Percentiles rank a stretch among this genome's conserved stretches.
phyloP scores from a whole-genome alignment of 148 eudicot species.

The Arbutus unedo region DNA sequence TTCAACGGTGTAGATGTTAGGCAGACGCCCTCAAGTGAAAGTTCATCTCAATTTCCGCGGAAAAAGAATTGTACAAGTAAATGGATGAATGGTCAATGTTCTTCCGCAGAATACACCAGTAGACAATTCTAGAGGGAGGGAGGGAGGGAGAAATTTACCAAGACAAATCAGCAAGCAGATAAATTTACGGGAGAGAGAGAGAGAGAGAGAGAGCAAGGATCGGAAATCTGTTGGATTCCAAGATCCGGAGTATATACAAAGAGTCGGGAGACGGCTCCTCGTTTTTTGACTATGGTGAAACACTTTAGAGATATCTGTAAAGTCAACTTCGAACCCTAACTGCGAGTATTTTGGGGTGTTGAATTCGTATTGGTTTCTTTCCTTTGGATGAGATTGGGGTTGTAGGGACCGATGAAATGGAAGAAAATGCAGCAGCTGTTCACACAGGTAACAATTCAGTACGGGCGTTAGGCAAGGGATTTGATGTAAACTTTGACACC shows the following conservation, averaged over 20 bases:
- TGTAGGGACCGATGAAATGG: slow-evolving; percentile 53
- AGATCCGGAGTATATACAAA: slow-evolving; percentile 15
- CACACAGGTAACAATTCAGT: slow-evolving; percentile 74
- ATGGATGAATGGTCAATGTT: too few species aligned
- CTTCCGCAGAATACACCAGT: neutral
- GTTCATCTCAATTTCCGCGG: too few species aligned
- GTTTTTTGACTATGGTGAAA: neutral
- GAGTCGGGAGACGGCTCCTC: neutral
- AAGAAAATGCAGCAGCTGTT: slow-evolving; percentile 70
- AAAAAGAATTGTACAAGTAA: too few species aligned
- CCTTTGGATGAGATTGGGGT: slow-evolving; percentile 15
- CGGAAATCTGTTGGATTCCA: slow-evolving; percentile 13
- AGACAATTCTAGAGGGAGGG: neutral
- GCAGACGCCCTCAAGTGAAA: too few species aligned
- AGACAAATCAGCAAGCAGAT: neutral
- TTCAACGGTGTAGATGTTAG: too few species aligned
- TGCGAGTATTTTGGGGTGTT: neutral
- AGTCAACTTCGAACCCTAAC: neutral
- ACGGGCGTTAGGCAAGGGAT: slow-evolving; percentile 85
- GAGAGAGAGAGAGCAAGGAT: neutral
- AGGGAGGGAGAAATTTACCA: neutral
- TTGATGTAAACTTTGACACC: slow-evolving; percentile 86
- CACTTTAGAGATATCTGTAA: too few species aligned
- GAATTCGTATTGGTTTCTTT: neutral
- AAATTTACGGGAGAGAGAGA: neutral